These are phyloP conservation scores for Phytophthora colocasiae DNA, from an alignment of 352 stramenopile genomes.

Conservation along the genomic window DNA sequence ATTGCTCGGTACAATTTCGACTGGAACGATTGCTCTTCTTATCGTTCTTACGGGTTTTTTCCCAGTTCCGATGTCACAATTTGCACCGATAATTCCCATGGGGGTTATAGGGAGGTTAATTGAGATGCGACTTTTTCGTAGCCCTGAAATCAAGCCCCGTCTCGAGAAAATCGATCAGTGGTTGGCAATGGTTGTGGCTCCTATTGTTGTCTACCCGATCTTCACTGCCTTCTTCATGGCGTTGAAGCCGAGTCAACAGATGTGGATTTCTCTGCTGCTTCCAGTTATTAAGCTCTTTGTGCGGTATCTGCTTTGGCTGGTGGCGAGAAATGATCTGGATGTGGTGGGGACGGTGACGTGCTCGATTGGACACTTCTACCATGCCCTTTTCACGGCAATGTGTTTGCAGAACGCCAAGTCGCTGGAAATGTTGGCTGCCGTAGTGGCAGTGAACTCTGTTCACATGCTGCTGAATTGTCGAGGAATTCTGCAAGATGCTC, in stretches of 20 bases:
- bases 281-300: conserved; percentile 37
- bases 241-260: conserved; percentile 25
- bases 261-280: conserved; percentile 40
- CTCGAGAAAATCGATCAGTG: conserved; percentile 19
- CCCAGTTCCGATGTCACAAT: conserved; percentile 41
- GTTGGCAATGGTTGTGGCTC: conserved; percentile 17
- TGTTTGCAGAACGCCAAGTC: conserved; percentile 53
- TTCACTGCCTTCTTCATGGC: conserved; percentile 42
- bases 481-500: conserved; percentile 16
- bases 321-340: conserved; percentile 34
- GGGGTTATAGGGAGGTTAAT: conserved; percentile 5
- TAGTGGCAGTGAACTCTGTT: conserved; percentile 29
- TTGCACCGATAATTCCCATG: conserved; percentile 21
- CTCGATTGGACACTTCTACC: conserved; percentile 37
- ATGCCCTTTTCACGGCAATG: conserved; percentile 44
- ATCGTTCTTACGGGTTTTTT: conserved; percentile 27
- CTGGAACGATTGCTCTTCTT: conserved; percentile 23
- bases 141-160: neutral
- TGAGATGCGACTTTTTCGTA: conserved; percentile 4
- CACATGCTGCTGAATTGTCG: conserved; percentile 26
- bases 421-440: conserved; percentile 24
- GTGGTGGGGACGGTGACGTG: conserved; percentile 20
- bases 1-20: conserved; percentile 15
- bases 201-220: conserved; percentile 39
- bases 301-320: conserved; percentile 23